Base-by-base conservation (phyloP, 495 filamentous ascomycete species). In the Niebla homalea region DNA sequence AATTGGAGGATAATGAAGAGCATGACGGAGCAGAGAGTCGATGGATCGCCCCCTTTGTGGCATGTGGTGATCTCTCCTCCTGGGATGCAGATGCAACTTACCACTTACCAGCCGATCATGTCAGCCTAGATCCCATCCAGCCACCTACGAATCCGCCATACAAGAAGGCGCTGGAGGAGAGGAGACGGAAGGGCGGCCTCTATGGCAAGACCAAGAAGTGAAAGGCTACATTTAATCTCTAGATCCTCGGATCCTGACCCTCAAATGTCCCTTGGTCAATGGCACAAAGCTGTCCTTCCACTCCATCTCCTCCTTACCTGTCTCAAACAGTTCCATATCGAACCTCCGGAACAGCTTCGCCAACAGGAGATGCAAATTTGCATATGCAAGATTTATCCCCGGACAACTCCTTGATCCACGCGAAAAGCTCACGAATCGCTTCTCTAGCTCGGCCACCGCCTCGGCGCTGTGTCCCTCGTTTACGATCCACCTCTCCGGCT, bases 21-120 rank as follows among this genome's bases (percentile, higher is more conserved):
- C 64, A 70, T 36, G 45, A 48, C 32, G 21, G 5, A 14, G 45
- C 20, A 18, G 65, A 78, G 19, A 67, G 70, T 37, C 70, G 84
- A 44, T 97, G 88, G 85, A 88, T 97, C 47, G 87, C 87, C 0
- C 85, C 89, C 0, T 98, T 98, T 60, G 79, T 98, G 46, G 92
- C 92, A 15, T 97, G 93, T 61, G 92, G 92, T 11, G 92, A 98
- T 64, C 73, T 97, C n/a, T 89, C 86, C 4, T 80, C 85, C 6
- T 96, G 82, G 70, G 92, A 98, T 64, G 84, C 89, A 0, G 92
- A 98, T 72, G 92, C 92, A 18, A 86, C 87, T 1, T 95, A 96
- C 67, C 74, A 81, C 52, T 70, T 98, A 10, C 89, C 92, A 1
- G 74, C 79, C 40, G 77, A 79, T 46, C 75, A 88, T 57, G 75